Base-by-base conservation (phyloP, 108 stramenopile species). In the Skeletonema tropicum region DNA sequence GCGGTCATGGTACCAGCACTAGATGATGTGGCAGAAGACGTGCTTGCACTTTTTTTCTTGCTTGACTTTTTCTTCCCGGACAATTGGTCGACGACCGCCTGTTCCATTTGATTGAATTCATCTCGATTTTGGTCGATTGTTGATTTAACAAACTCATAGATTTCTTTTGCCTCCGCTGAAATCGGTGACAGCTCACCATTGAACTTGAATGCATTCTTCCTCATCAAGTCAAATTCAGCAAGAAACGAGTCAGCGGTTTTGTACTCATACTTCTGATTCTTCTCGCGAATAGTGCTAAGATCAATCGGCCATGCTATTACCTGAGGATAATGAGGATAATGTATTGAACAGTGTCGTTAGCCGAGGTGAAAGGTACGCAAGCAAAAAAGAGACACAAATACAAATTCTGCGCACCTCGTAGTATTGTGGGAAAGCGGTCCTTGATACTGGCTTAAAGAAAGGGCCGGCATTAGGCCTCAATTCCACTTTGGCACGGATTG, bases 171-270 rank as follows among this genome's bases (percentile, higher is more conserved):
- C 68, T 96, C 91, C 14, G 70, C 79, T 10, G 89, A 88, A 42
- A 96, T 83, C 21, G 65, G 52, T 38, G 65, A 64, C 7, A 57
- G 80, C 48, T 73, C 77, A 13, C 90, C 90, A 57, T 95, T 95
- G 81, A 96, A 96, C 71, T 92, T 93, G 63, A 88, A 71, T 6
- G 94, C 92, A 71, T 96, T 96, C 31, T 66, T 81, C 61, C 87
- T 96, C 92, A 96, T 92, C 57, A 93, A 70, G 21, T 90, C 87
- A 82, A 95, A 93, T 60, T 95, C 94, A 17, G 70, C 71, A 23
- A 95, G 46, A 62, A 95, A 86, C 2, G 80, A 66, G 62, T 88
- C 83, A 8, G 88, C 86, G 15, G 88, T 88, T 48, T 89, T 85
- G 74, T 95, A 95, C 59, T 88, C 86, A 70, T 91, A 95, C 17